phyloP scores from a whole-genome alignment of 345 rosid genomes.

The Gossypium anomalum region DNA sequence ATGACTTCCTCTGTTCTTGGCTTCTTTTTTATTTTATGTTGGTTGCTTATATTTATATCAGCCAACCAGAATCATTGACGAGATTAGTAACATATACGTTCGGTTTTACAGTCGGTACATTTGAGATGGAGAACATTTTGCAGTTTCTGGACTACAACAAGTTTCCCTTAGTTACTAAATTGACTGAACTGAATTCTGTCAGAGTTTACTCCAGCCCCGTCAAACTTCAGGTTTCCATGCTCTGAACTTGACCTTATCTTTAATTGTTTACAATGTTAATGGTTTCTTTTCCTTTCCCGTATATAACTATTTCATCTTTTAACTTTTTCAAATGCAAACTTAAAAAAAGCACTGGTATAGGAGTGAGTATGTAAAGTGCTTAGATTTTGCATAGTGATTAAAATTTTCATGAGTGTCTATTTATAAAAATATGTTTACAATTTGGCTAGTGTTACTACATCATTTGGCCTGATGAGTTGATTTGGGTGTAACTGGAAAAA shows the following conservation, averaged over 20 bases:
- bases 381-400: not conserved
- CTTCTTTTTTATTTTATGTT: not conserved
- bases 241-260: not conserved
- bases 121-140: slow-evolving; percentile 46
- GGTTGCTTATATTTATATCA: not conserved
- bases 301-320: not conserved
- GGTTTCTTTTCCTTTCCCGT: not conserved
- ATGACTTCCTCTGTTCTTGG: not conserved
- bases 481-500: not conserved
- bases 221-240: slow-evolving; percentile 65
- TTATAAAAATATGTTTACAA: not conserved
- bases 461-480: not conserved
- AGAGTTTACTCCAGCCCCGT: slow-evolving; percentile 71
- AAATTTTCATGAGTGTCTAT: not conserved
- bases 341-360: not conserved
- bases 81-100: slow-evolving; percentile 6
- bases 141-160: slow-evolving; percentile 66
- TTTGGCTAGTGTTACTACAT: not conserved
- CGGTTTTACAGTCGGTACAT: slow-evolving; percentile 57
- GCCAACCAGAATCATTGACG: not conserved
- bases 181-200: slow-evolving; percentile 65
- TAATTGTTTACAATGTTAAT: not conserved
- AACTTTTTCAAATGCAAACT: not conserved
- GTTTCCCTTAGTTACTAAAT: slow-evolving; percentile 72
- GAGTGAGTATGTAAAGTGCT: not conserved